Conservation (phyloP, 75 land plant genomes). For the Chamaecyparis obtusa region DNA sequence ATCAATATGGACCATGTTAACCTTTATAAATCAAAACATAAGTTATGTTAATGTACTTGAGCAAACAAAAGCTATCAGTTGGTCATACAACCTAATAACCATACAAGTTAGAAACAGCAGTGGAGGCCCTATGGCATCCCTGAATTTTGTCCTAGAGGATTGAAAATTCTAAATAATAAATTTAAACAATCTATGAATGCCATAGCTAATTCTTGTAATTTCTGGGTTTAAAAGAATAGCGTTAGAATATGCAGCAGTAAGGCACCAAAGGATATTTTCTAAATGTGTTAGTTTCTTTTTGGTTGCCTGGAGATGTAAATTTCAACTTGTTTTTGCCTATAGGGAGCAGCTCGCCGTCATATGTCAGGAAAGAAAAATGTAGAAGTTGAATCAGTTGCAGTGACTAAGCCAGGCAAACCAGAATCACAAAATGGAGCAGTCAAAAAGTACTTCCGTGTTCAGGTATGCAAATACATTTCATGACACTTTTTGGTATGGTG, state of each 20-base stretch:
- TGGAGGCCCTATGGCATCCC: neutral
- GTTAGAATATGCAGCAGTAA: neutral
- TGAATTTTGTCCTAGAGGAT: neutral
- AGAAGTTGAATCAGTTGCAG: constrained; percentile 48
- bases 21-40: neutral
- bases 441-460: constrained; percentile 37
- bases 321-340: neutral
- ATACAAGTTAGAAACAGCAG: neutral
- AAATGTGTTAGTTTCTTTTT: neutral
- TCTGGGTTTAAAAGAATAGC: neutral
- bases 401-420: constrained; percentile 15
- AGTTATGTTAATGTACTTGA: neutral
- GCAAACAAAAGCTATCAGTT: neutral
- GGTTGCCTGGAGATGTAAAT: neutral
- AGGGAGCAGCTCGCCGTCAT: constrained; percentile 49
- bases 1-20: neutral
- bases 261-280: neutral
- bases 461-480: constrained; percentile 23
- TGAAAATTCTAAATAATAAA: neutral
- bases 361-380: constrained; percentile 20
- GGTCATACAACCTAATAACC: neutral
- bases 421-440: neutral
- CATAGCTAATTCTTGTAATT: neutral
- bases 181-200: neutral
- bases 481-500: neutral